Base-by-base conservation (phyloP, 164 flowering plant species). In the Berberis thunbergii region DNA sequence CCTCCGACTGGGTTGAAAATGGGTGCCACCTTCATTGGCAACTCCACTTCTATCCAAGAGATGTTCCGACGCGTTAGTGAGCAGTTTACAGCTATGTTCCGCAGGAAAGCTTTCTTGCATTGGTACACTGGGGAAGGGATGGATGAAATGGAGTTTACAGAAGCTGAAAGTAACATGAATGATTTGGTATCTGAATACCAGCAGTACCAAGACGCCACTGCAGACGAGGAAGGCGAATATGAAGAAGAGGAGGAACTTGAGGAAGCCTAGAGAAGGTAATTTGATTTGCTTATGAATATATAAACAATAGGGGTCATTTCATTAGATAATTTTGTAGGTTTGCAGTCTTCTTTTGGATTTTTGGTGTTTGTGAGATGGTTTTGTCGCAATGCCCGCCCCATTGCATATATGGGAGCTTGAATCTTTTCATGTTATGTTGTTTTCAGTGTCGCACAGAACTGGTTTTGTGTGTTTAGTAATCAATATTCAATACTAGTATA, bases 81-180 rank as follows among this genome's bases (percentile, higher is more conserved):
- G 77, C 84, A 80, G 71, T 80, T 80, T 69, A 80, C 81, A 1
- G 84, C 80, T 49, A 80, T 80, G 84, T 80, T 80, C 69, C 69
- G 81, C 41, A 76, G 84, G 64, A 80, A 80, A 70, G 81, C 81
- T 66, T 80, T 80, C 81, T 76, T 80, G 79, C 83, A 79, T 49
- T 78, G 81, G 81, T 78, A 78, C 56, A 78, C 81, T 2, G 81
- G 81, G 6, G 81, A 79, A 48, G 82, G 82, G 1, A 79, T 79
- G 82, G 82, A 79, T 11, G 82, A 79, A 66, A 78, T 78, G 81
- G 81, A 78, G 63, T 78, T 78, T 43, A 76, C 79, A 0, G 79
- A 75, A 59, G 82, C 79, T 0, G 82, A 78, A 57, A 76, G 82
- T 66, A 78, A 78, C 69, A 78, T 78, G 81, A 78, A 78, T 39